Evolutionary conservation across 2,329 filamentous ascomycete genomes (phyloP).

Genomic region (Pseudogymnoascus sp.): DNA sequence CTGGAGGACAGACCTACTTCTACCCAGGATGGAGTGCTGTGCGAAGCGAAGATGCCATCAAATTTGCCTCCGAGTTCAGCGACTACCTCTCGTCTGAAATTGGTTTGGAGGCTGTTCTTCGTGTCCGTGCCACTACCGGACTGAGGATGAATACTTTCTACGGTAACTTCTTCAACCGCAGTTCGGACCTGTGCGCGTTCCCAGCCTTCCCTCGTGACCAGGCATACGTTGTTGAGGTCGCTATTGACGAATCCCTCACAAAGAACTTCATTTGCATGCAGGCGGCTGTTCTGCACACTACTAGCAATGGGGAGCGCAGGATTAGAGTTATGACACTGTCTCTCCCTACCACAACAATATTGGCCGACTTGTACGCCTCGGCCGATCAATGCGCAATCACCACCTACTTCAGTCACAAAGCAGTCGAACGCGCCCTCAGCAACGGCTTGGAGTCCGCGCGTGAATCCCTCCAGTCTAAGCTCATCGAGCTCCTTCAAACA

Average conservation of each 20-base stretch:
- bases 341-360: constrained; percentile 81
- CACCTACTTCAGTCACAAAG: constrained; percentile 94
- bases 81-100: constrained; percentile 97
- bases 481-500: constrained; percentile 85
- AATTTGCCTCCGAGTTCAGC: constrained; percentile 93
- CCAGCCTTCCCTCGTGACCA: constrained; percentile 96
- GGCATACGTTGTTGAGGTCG: constrained; percentile 94
- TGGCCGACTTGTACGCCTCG: constrained; percentile 88
- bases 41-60: constrained; percentile 89
- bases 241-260: constrained; percentile 88
- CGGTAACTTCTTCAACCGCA: constrained; percentile 98
- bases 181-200: constrained; percentile 94
- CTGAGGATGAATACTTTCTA: constrained; percentile 91
- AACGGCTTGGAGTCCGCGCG: constrained; percentile 83
- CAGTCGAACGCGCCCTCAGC: constrained; percentile 80
- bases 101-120: constrained; percentile 87
- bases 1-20: constrained; percentile 95
- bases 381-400: constrained; percentile 91
- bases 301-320: constrained; percentile 90
- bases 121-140: constrained; percentile 89
- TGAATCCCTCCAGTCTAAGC: constrained; percentile 83
- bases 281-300: constrained; percentile 91
- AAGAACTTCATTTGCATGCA: constrained; percentile 92
- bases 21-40: constrained; percentile 98
- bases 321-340: constrained; percentile 92